Percentiles rank a stretch among this genome's conserved stretches.
These are phyloP conservation scores for Verruconis gallopava DNA, from an alignment of 2,329 filamentous ascomycete genomes.

Conservation along the genomic window DNA sequence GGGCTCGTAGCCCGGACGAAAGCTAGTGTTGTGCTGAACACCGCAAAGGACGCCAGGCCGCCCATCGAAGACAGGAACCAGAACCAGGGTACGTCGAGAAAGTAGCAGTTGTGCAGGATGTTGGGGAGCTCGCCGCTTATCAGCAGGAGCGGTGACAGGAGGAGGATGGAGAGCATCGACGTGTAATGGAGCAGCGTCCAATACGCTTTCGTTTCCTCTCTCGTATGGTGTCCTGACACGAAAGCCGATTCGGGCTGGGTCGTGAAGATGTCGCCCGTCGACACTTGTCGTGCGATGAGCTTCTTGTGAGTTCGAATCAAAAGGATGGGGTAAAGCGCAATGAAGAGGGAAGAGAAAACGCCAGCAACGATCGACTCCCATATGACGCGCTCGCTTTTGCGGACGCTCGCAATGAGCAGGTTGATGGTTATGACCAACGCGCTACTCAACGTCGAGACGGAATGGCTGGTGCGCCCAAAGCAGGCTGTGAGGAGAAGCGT, in stretches of 20 bases:
- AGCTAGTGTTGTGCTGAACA: constrained; percentile 36
- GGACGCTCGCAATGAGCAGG: constrained; percentile 35
- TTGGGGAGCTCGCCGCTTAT: constrained; percentile 36
- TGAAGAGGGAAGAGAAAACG: constrained; percentile 39
- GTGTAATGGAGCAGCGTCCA: constrained; percentile 41
- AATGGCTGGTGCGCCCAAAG: constrained; percentile 33
- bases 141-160: constrained; percentile 37
- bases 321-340: constrained; percentile 38
- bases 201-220: constrained; percentile 38
- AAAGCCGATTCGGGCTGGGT: constrained; percentile 12
- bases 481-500: constrained; percentile 36
- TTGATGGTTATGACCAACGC: constrained; percentile 38
- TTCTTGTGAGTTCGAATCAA: constrained; percentile 37
- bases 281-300: constrained; percentile 30
- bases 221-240: constrained; percentile 15
- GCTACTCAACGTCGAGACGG: constrained; percentile 35
- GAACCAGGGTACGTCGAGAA: constrained; percentile 42
- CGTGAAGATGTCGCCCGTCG: constrained; percentile 27
- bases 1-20: constrained; percentile 38
- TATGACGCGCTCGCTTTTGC: constrained; percentile 33
- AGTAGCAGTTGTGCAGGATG: constrained; percentile 40
- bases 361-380: constrained; percentile 41
- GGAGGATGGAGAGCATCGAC: constrained; percentile 35
- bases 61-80: constrained; percentile 41
- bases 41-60: constrained; percentile 33